Conservation (phyloP, 129 eudicot species). For the Cynara cardunculus region DNA sequence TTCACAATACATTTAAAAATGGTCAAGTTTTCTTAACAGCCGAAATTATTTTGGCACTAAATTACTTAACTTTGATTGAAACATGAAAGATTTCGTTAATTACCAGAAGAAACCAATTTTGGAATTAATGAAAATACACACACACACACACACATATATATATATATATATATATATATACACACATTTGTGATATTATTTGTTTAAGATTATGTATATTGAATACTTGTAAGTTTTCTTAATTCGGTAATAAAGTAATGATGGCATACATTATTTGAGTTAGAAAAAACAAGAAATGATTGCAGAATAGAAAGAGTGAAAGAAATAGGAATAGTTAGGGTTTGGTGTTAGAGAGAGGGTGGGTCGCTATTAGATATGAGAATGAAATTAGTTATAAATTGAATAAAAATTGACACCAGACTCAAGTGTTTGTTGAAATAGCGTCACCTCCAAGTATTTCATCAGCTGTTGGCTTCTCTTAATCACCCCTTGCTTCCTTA, state of each 20-base stretch:
- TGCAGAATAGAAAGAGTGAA: background rate
- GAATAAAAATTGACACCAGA: conserved; percentile 26
- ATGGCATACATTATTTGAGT: background rate
- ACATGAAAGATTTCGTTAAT: too few relatives aligned
- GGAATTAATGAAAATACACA: background rate
- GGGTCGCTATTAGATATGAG: conserved; percentile 26
- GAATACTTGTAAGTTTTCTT: background rate
- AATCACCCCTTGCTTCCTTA: conserved; percentile 51
- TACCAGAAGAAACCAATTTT: background rate
- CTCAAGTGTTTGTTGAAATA: conserved; percentile 22
- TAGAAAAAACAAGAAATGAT: background rate
- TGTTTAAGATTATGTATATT: too few relatives aligned
- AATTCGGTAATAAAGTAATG: background rate
- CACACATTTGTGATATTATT: background rate
- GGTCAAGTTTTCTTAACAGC: background rate
- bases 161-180: too few relatives aligned
- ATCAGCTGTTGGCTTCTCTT: conserved; percentile 36
- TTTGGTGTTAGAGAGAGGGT: conserved; percentile 23
- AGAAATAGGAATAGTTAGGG: background rate
- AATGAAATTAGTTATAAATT: conserved; percentile 28
- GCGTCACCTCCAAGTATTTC: conserved; percentile 32
- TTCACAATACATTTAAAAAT: too few relatives aligned
- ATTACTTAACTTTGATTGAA: too few relatives aligned
- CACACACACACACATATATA: too few relatives aligned
- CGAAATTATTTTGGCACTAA: too few relatives aligned